These are phyloP conservation scores for Candida insectorum DNA, from an alignment of 805 yeast genomes.

Conservation along the genomic window DNA sequence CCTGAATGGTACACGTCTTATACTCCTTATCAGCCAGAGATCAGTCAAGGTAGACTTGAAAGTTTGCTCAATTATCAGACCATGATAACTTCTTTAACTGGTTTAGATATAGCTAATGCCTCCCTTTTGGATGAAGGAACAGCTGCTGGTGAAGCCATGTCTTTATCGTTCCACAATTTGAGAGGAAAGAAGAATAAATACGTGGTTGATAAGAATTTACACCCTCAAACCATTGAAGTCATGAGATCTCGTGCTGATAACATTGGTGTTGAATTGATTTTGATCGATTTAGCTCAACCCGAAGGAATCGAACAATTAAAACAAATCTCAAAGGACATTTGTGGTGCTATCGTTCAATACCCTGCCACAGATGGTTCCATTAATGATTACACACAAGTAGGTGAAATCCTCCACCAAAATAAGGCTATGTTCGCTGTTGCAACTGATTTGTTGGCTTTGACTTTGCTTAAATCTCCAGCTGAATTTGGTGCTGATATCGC, in stretches of 20 bases:
- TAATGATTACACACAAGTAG: slow-evolving; percentile 49
- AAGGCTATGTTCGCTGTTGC: slow-evolving; percentile 83
- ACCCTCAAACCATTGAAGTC: slow-evolving; percentile 84
- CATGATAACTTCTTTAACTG: slow-evolving; percentile 85
- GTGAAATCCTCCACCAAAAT: slow-evolving; percentile 62
- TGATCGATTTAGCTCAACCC: slow-evolving; percentile 50
- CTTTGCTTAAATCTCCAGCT: slow-evolving; percentile 80
- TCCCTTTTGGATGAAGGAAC: slow-evolving; percentile 95
- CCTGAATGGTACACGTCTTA: slow-evolving; percentile 99
- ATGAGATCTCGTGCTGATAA: slow-evolving; percentile 75
- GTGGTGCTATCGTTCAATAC: slow-evolving; percentile 87
- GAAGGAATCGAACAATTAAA: slow-evolving; percentile 26
- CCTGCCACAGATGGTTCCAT: slow-evolving; percentile 83
- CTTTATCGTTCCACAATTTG: slow-evolving; percentile 64
- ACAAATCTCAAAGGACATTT: slow-evolving; percentile 36
- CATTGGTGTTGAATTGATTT: slow-evolving; percentile 60
- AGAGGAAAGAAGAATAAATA: slow-evolving; percentile 67
- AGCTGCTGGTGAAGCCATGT: slow-evolving; percentile 97
- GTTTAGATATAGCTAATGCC: slow-evolving; percentile 91
- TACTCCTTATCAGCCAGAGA: slow-evolving; percentile 98
- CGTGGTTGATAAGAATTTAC: slow-evolving; percentile 72
- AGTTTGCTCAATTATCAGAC: slow-evolving; percentile 90
- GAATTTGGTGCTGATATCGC: slow-evolving; percentile 90
- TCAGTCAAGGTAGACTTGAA: slow-evolving; percentile 94
- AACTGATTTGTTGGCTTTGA: slow-evolving; percentile 87